phyloP scores from a whole-genome alignment of 176 grass and related monocot species.

The Musa troglodytarum region DNA sequence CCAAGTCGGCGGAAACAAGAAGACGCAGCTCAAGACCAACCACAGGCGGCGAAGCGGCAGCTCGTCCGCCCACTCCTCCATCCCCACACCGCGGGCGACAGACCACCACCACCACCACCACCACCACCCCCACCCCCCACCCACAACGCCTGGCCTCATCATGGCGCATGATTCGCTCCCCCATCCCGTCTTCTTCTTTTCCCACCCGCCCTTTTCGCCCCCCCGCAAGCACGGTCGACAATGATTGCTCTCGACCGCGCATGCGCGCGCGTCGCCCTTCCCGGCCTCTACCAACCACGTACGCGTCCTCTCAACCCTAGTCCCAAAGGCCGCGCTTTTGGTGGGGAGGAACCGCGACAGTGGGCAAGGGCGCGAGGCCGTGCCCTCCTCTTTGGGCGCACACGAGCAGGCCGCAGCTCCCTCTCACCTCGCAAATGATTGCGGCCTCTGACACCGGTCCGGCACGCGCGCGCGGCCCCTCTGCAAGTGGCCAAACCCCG shows the following conservation, averaged over 20 bases:
- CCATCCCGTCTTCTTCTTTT: background rate
- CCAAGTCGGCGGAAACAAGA: background rate
- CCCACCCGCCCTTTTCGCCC: background rate
- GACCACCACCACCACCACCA: background rate
- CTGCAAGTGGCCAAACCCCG: background rate
- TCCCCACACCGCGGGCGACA: background rate
- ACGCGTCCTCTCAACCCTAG: background rate
- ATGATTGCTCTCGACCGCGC: conserved; percentile 13
- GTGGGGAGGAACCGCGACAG: too few species aligned
- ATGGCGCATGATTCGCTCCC: background rate
- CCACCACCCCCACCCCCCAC: background rate
- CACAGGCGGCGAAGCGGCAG: too few species aligned
- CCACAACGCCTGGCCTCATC: background rate
- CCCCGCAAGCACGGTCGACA: background rate
- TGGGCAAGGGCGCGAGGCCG: too few species aligned
- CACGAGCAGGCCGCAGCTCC: too few species aligned
- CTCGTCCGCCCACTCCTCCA: too few species aligned
- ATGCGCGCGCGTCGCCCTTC: background rate
- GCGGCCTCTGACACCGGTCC: conserved; percentile 13
- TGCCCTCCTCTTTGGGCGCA: background rate
- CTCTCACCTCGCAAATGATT: conserved; percentile 4
- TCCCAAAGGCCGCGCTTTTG: background rate
- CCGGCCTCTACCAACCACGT: background rate
- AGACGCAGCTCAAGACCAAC: too few species aligned
- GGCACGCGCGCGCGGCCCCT: conserved; percentile 13